These are phyloP conservation scores for Orychophragmus violaceus DNA, from an alignment of 345 rosid genomes.

Conservation along the genomic window DNA sequence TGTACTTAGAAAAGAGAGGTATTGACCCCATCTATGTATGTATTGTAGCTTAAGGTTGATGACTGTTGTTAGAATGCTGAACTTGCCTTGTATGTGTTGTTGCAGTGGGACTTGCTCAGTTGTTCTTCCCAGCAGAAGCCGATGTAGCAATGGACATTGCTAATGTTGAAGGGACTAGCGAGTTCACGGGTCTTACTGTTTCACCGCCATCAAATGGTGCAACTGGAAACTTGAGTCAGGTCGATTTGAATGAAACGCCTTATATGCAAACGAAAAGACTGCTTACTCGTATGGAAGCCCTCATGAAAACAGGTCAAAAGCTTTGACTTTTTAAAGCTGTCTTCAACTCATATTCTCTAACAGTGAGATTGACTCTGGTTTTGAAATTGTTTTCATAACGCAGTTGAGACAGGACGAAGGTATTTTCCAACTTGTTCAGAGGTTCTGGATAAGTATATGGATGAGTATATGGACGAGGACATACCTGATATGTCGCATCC, in stretches of 20 bases:
- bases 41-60: not conserved
- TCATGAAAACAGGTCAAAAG: conserved; percentile 82
- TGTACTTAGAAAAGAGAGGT: conserved; percentile 97
- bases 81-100: not conserved
- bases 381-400: conserved; percentile 4
- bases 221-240: conserved; percentile 62
- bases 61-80: not conserved
- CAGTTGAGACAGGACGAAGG: conserved; percentile 86
- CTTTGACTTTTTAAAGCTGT: not conserved
- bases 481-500: conserved; percentile 73
- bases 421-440: conserved; percentile 80
- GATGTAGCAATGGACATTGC: conserved; percentile 90
- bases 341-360: not conserved
- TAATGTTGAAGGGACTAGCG: conserved; percentile 58
- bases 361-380: not conserved
- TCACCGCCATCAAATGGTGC: conserved; percentile 50
- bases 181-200: conserved; percentile 54
- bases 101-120: conserved; percentile 84
- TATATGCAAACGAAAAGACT: conserved; percentile 60
- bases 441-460: conserved; percentile 91
- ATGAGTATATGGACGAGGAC: conserved; percentile 59
- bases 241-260: conserved; percentile 90
- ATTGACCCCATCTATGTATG: not conserved
- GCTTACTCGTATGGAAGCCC: conserved; percentile 66
- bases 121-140: conserved; percentile 86